Percentiles rank a stretch among this genome's conserved stretches.
Conservation (phyloP, 2,329 filamentous ascomycete genomes). For the Clonostachys chloroleuca region DNA sequence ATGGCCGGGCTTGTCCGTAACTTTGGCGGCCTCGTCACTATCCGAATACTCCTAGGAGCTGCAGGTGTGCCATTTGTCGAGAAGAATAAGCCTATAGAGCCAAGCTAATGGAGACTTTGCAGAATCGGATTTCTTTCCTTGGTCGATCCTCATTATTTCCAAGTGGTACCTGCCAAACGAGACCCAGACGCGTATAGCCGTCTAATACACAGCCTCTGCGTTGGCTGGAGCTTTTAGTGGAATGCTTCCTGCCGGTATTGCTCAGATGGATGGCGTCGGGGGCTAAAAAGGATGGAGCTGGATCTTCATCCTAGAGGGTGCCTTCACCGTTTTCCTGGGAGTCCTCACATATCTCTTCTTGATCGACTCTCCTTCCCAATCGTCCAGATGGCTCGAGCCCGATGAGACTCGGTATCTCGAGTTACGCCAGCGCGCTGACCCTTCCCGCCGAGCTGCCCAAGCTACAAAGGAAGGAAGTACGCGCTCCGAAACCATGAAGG, state of each 20-base stretch:
- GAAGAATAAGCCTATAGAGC: too few species aligned
- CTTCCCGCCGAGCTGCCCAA: constrained; percentile 69
- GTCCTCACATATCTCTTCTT: constrained; percentile 71
- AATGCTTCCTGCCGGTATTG: constrained; percentile 65
- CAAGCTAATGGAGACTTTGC: constrained; percentile 37
- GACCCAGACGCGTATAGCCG: constrained; percentile 52
- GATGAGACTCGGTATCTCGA: constrained; percentile 71
- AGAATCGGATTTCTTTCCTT: constrained; percentile 64
- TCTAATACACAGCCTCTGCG: constrained; percentile 80
- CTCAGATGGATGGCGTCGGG: constrained; percentile 62
- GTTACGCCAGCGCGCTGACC: constrained; percentile 55
- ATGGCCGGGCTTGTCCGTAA: constrained; percentile 47
- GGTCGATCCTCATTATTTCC: constrained; percentile 53
- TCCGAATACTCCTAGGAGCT: constrained; percentile 53
- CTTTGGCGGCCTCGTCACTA: constrained; percentile 37
- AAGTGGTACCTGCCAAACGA: constrained; percentile 57
- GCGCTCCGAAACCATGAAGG: too few species aligned
- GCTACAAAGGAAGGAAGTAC: constrained; percentile 70
- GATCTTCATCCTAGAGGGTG: too few species aligned
- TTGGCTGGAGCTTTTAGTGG: constrained; percentile 75
- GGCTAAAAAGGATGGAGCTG: constrained; percentile 52
- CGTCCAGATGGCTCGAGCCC: constrained; percentile 60
- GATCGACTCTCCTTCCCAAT: constrained; percentile 76
- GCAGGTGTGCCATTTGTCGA: too few species aligned
- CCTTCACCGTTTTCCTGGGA: constrained; percentile 67